Conservation (phyloP, 139 green algal genomes). For the Edaphochlamys debaryana region DNA sequence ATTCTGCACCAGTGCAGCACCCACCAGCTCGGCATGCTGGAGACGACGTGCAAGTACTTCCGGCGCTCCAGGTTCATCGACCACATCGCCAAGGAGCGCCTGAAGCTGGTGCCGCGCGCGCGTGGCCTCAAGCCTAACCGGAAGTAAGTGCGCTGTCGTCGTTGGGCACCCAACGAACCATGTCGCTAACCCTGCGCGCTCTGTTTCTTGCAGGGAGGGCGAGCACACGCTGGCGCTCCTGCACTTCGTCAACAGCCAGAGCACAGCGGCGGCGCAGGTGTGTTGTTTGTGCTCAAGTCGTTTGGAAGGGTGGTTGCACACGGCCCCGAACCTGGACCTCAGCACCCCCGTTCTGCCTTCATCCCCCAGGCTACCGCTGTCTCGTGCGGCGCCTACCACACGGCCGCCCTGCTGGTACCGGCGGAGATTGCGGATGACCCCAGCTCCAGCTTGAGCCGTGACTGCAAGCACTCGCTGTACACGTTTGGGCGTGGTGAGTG, state of each 20-base stretch:
- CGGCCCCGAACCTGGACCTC: too few species aligned
- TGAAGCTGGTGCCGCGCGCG: constrained; percentile 70
- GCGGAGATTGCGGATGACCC: constrained; percentile 30
- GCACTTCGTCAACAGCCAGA: constrained; percentile 78
- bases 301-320: too few species aligned
- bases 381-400: constrained; percentile 78
- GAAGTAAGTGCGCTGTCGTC: constrained; percentile 44
- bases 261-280: constrained; percentile 68
- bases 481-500: constrained; percentile 53
- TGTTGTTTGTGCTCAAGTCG: neutral
- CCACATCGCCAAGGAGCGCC: constrained; percentile 63
- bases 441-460: neutral
- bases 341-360: too few species aligned
- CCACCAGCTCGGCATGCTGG: constrained; percentile 71
- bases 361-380: constrained; percentile 73
- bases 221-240: constrained; percentile 74
- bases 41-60: constrained; percentile 76
- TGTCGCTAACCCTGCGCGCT: too few species aligned
- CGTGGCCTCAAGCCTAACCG: constrained; percentile 72
- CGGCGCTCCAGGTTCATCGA: constrained; percentile 66
- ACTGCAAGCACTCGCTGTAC: constrained; percentile 54
- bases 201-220: constrained; percentile 61
- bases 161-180: neutral
- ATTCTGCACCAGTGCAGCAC: constrained; percentile 69
- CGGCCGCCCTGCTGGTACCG: constrained; percentile 61